Base-by-base conservation (phyloP, 805 yeast genomes). In the Wickerhamomyces tratensis region DNA sequence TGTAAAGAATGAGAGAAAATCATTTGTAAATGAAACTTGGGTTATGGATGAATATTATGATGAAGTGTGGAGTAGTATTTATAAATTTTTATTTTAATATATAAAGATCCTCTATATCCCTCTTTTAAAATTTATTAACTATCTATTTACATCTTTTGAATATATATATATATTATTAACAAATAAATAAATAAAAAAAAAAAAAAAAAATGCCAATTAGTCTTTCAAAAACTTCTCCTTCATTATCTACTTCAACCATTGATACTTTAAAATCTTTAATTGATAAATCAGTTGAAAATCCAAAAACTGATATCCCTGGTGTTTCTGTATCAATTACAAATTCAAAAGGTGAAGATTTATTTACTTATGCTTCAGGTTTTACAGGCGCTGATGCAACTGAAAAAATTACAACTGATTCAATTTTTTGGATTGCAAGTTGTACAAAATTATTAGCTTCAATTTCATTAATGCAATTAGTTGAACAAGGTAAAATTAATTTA, bases 381-480 rank as follows among this genome's bases (percentile, higher is more conserved):
- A 48, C 49, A 4, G 49, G 50, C 33, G 49, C 54, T 6, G 46
- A 46, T 12, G 40, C 42, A 4, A 29, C 38, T 6, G 39, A 46
- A 4, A 25, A 40, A 9, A 25, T 53, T 8, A 46, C 58, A 9
- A 45, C 48, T 7, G 65, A 62, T 26, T 47, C 49, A 14, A 41
- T 56, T 13, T 58, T 58, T 42, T 52, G 60, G 56, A 46, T 59
- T 33, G 65, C 58, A 14, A 58, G 64, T 7, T 54, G 62, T 34
- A 58, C 69, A 6, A 64, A 64, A 45, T 39, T 57, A 15, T 40
- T 62, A 8, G 56, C 62, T 8, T 48, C 58, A 0, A 53, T 58
- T 31, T 65, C 62, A 1, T 43, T 50, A 2, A 44, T 66, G 33
- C 67, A 62, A 40, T 45, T 62, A 29, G 57, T 59, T 25, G 71